Evolutionary conservation across 257 asterid genomes (phyloP), one percentile per base, ranked within the genome.

Genomic region (Solanum okadae): DNA sequence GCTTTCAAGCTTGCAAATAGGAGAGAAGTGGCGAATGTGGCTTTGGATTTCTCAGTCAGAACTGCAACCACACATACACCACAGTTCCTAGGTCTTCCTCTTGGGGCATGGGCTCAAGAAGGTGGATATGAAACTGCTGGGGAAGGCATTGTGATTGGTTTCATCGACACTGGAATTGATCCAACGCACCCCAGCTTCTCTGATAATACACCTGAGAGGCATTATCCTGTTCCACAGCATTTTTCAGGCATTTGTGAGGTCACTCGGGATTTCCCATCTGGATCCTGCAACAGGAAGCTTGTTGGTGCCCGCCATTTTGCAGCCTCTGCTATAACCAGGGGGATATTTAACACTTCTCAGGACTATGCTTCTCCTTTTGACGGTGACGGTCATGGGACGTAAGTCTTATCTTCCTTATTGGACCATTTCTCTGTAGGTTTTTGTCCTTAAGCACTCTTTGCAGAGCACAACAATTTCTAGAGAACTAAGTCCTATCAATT

Each of bases 311-410:
- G 98, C 37, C 99, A 97, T 92, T 97, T 97, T 85, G 99, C 99
- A 4, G 99, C 99, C 42, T 97, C 99, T 38, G 99, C 99, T 29
- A 97, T 97, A 85, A 97, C 98, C 34, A 93, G 99, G 89, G 99
- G 99, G 91, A 97, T 97, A 86, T 97, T 97, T 88, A 97, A 97
- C 91, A 96, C 99, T 82, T 88, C 98, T 49, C 95, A 96, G 93
- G 99, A 97, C 90, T 96, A 92, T 91, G 99, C 99, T 88, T 97
- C 99, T 13, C 99, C 99, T 1, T 94, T 83, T 89, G 99, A 97
- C 88, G 99, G 95, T 29, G 99, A 96, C 85, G 99, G 99, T 89
- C 99, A 97, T 84, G 99, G 99, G 88, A 96, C 99, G 99, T 97
- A 93, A 92, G 99, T 93, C 25, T 83, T 61, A 86, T 84, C 52